phyloP scores from a whole-genome alignment of 2,329 filamentous ascomycete species.

The Leptoxyphium fumago region DNA sequence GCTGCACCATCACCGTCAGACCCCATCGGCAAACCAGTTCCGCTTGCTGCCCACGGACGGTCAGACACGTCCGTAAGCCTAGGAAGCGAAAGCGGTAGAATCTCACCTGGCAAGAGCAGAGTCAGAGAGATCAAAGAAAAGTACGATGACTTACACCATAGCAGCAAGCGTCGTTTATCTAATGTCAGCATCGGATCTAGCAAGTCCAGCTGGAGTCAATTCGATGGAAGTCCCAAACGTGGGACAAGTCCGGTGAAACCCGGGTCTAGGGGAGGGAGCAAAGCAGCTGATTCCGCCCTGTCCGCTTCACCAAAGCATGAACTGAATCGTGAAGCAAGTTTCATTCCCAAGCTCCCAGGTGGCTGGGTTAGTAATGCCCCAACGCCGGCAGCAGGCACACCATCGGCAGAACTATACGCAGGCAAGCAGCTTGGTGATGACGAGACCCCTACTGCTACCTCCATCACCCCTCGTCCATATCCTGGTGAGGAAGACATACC shows the following conservation, averaged over 20 bases:
- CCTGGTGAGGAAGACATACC: conserved; percentile 7
- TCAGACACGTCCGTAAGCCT: not conserved
- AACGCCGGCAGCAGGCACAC: conserved; percentile 23
- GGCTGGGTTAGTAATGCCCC: conserved; percentile 38
- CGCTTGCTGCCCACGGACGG: not conserved
- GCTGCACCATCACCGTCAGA: not conserved
- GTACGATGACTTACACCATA: conserved; percentile 29
- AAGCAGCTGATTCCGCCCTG: not conserved
- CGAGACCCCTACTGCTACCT: not conserved
- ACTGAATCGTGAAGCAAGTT: conserved; percentile 20
- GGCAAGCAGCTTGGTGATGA: not conserved
- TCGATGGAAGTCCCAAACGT: conserved; percentile 17
- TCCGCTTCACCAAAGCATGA: not conserved
- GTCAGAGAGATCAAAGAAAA: conserved; percentile 38
- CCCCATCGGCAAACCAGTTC: not conserved
- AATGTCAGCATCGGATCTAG: conserved; percentile 23
- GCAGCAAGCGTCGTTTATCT: conserved; percentile 30
- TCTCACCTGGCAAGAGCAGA: conserved; percentile 29
- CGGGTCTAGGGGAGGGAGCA: not conserved
- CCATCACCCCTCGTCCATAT: not conserved
- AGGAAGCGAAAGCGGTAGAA: conserved; percentile 6
- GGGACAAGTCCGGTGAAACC: conserved; percentile 14
- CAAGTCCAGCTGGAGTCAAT: conserved; percentile 25
- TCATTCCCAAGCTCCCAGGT: conserved; percentile 37
- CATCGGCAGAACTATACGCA: conserved; percentile 4